Evolutionary conservation across 2,329 filamentous ascomycete genomes (phyloP).

Genomic region (Capronia americana): DNA sequence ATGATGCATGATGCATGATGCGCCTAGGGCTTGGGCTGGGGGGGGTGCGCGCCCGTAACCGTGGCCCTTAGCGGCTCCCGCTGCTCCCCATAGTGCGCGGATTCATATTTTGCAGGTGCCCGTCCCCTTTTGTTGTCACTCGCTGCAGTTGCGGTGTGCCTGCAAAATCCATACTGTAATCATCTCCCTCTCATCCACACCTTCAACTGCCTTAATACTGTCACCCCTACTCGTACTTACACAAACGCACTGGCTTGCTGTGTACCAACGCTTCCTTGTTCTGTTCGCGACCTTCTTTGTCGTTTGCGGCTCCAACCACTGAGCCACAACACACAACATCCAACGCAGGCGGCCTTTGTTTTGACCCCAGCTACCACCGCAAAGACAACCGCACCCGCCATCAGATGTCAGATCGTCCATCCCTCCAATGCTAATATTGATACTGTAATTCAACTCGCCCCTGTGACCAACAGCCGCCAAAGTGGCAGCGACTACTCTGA

Average conservation of each 20-base stretch:
- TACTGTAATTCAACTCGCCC: slow-evolving; percentile 24
- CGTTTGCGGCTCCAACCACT: slow-evolving; percentile 29
- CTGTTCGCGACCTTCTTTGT: slow-evolving; percentile 24
- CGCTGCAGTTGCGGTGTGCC: slow-evolving; percentile 11
- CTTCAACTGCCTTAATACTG: slow-evolving; percentile 1
- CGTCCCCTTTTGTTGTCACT: slow-evolving; percentile 12
- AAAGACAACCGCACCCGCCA: neutral
- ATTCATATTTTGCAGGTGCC: slow-evolving; percentile 6
- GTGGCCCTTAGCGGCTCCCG: slow-evolving; percentile 13
- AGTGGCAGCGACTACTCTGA: slow-evolving; percentile 36
- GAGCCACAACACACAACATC: slow-evolving; percentile 11
- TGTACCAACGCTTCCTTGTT: slow-evolving; percentile 24
- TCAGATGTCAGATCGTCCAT: neutral
- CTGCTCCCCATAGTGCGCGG: slow-evolving; percentile 14
- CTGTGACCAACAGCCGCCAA: slow-evolving; percentile 27
- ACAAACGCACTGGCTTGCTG: slow-evolving; percentile 22
- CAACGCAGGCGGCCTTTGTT: slow-evolving; percentile 24
- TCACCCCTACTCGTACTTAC: slow-evolving; percentile 9
- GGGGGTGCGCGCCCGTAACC: slow-evolving; percentile 3
- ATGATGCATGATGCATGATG: neutral
- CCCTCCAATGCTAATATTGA: slow-evolving; percentile 19
- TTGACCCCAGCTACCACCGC: slow-evolving; percentile 20
- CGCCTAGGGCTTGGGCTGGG: neutral
- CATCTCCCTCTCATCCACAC: neutral
- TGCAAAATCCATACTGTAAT: slow-evolving; percentile 5